Conservation (phyloP, 2,329 filamentous ascomycete genomes). For the Scedosporium aurantiacum region DNA sequence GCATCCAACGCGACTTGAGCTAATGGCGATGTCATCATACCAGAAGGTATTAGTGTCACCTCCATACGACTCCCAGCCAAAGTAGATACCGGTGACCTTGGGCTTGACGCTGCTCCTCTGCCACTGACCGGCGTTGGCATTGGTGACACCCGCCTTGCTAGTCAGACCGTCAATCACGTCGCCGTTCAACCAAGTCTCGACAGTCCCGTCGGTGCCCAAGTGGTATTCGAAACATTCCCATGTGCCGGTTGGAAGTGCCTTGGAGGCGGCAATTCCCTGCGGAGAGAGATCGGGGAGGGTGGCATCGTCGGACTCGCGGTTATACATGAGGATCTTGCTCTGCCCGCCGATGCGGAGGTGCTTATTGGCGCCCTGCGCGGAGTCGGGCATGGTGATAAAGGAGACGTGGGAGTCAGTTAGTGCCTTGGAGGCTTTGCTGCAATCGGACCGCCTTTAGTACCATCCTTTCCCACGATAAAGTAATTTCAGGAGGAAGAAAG, state of each 20-base stretch:
- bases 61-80: constrained; percentile 53
- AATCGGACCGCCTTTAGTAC: constrained; percentile 2
- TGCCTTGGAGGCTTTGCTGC: constrained; percentile 43
- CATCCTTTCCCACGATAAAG: not conserved
- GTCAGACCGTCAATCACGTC: constrained; percentile 40
- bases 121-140: constrained; percentile 43
- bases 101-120: constrained; percentile 35
- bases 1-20: constrained; percentile 37
- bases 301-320: constrained; percentile 51
- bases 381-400: constrained; percentile 54
- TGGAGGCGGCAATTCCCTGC: constrained; percentile 44
- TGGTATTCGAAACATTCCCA: constrained; percentile 55
- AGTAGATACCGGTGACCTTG: constrained; percentile 44
- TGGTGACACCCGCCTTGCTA: constrained; percentile 31
- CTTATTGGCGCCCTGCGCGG: constrained; percentile 42
- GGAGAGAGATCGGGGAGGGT: constrained; percentile 51
- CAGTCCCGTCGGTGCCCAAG: constrained; percentile 42
- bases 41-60: constrained; percentile 50
- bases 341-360: constrained; percentile 53
- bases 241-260: constrained; percentile 32
- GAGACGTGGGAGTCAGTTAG: constrained; percentile 49
- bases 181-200: constrained; percentile 51
- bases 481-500: not conserved
- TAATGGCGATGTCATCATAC: constrained; percentile 48
- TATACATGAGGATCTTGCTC: constrained; percentile 51